Conservation (phyloP, 495 filamentous ascomycete species). For the Choiromyces venosus region DNA sequence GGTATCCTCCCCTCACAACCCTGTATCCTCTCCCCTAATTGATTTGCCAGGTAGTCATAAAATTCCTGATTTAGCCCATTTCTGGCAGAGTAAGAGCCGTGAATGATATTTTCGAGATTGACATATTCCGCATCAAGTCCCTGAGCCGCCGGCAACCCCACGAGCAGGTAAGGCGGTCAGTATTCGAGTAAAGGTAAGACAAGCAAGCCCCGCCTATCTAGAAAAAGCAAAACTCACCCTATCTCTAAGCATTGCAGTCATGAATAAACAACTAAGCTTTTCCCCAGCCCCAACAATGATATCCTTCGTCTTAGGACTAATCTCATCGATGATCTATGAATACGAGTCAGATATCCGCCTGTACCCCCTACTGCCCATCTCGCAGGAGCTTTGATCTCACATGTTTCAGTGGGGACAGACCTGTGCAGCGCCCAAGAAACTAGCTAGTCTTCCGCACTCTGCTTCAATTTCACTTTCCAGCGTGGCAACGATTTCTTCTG, state of each 20-base stretch:
- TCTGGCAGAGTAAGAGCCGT: constrained; percentile 60
- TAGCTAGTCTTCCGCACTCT: constrained; percentile 63
- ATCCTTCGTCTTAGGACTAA: constrained; percentile 77
- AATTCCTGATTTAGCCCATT: constrained; percentile 70
- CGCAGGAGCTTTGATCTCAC: not conserved
- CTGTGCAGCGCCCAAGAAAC: constrained; percentile 55
- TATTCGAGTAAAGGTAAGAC: not conserved
- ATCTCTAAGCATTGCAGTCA: constrained; percentile 76
- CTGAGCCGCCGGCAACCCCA: constrained; percentile 27
- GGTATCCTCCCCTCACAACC: constrained; percentile 68
- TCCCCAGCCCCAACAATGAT: constrained; percentile 88
- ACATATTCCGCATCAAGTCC: constrained; percentile 80
- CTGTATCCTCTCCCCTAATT: constrained; percentile 61
- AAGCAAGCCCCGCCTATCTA: not conserved
- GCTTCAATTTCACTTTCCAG: constrained; percentile 60
- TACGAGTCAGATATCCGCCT: not conserved
- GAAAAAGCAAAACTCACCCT: constrained; percentile 39
- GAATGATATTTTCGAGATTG: constrained; percentile 54
- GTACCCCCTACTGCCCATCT: not conserved
- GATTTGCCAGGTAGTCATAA: constrained; percentile 63
- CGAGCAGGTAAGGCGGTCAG: not conserved
- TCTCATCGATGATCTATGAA: constrained; percentile 54
- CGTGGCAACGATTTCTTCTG: constrained; percentile 53
- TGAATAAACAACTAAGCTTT: constrained; percentile 82
- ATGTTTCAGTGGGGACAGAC: constrained; percentile 30